Evolutionary conservation across 2,329 filamentous ascomycete genomes (phyloP).

Genomic region (Colletotrichum sp.): DNA sequence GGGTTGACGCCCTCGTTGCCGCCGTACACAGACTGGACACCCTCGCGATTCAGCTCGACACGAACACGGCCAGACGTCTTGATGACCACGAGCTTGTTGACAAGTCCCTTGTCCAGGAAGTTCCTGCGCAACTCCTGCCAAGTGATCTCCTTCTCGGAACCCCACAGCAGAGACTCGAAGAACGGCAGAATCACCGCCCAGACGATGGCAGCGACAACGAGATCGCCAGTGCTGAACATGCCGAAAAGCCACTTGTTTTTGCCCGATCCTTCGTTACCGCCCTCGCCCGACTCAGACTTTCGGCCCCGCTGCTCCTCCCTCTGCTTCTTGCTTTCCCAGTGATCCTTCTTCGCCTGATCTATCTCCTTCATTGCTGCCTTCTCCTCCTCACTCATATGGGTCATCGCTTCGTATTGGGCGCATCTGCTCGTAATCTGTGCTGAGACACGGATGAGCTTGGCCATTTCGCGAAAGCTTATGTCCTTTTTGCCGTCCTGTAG

Average conservation of each 20-base stretch:
- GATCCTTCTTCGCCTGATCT: constrained; percentile 16
- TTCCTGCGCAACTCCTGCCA: constrained; percentile 96
- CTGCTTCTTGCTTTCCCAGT: constrained; percentile 34
- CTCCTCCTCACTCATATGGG: constrained; percentile 15
- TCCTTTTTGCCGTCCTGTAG: constrained; percentile 57
- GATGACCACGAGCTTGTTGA: constrained; percentile 89
- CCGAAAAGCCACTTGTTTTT: constrained; percentile 23
- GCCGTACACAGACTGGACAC: constrained; percentile 73
- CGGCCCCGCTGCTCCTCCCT: background rate
- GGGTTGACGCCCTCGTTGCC: constrained; percentile 71
- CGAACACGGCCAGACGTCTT: constrained; percentile 70
- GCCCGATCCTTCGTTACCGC: constrained; percentile 21
- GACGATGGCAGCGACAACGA: constrained; percentile 55
- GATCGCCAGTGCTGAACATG: constrained; percentile 21
- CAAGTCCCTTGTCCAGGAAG: constrained; percentile 94
- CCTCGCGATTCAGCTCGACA: constrained; percentile 80
- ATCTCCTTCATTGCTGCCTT: constrained; percentile 13
- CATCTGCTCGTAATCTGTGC: constrained; percentile 57
- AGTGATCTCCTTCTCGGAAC: constrained; percentile 75
- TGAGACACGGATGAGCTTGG: constrained; percentile 64
- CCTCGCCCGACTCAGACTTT: constrained; percentile 14
- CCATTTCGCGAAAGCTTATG: constrained; percentile 50
- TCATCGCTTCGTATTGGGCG: constrained; percentile 24
- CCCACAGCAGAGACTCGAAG: constrained; percentile 45
- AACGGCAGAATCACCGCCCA: constrained; percentile 51